These are phyloP conservation scores for Capsella rubella DNA, from an alignment of 441 rosid genomes.

Conservation along the genomic window DNA sequence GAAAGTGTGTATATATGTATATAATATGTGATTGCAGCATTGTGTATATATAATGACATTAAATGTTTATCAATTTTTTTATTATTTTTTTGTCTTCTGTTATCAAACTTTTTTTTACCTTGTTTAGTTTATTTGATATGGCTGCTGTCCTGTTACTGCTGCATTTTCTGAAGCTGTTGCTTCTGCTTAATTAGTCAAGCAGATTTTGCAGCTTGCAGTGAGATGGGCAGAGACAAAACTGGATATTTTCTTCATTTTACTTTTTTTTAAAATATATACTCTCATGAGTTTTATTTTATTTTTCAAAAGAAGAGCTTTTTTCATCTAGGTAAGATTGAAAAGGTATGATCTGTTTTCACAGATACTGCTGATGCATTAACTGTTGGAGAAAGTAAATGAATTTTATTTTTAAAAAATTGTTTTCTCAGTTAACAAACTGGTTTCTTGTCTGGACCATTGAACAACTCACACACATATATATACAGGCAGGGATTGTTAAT, in stretches of 20 bases:
- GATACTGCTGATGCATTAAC: constrained; percentile 18
- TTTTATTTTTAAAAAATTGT: neutral
- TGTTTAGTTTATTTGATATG: constrained; percentile 38
- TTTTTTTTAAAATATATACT: neutral
- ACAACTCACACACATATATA: constrained; percentile 16
- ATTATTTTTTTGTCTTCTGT: constrained; percentile 7
- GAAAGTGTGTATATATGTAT: constrained; percentile 19
- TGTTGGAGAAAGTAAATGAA: constrained; percentile 13
- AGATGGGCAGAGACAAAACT: constrained; percentile 41
- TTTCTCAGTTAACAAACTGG: constrained; percentile 19
- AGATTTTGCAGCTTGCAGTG: constrained; percentile 45
- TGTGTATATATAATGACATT: constrained; percentile 23
- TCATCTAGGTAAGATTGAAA: constrained; percentile 37
- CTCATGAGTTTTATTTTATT: neutral
- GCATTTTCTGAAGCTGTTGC: constrained; percentile 42
- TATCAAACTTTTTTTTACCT: constrained; percentile 16
- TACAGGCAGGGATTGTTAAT: constrained; percentile 21
- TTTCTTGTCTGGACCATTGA: constrained; percentile 32
- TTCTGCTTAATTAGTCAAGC: constrained; percentile 39
- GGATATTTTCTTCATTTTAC: neutral
- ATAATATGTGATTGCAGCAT: constrained; percentile 16
- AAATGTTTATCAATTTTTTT: constrained; percentile 31
- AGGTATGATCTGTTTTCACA: constrained; percentile 32
- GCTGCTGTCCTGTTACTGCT: constrained; percentile 42
- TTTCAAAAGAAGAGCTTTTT: neutral